Evolutionary conservation across 176 grass and related monocot species (phyloP), one percentile per base, ranked within the genome.

Genomic region (Miscanthus lutarioriparius): DNA sequence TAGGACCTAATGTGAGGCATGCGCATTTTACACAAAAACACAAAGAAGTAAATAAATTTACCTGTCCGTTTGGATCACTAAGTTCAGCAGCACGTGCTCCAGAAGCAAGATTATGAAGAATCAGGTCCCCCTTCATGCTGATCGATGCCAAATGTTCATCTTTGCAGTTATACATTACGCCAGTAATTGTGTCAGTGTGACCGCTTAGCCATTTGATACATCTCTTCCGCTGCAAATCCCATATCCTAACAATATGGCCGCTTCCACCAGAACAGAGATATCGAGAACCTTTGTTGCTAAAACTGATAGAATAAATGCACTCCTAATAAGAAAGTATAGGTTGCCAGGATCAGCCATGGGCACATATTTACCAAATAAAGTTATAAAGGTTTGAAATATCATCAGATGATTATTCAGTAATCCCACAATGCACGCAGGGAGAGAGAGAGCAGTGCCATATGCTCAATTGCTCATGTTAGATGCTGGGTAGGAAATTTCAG

Each of bases 91-190:
- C 88, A 72, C 93, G 89, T 77, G 93, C 93, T 77, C 96, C 96
- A 64, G 96, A 99, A 84, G 93, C 88, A 90, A 99, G 96, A 87
- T 99, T 96, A 44, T 99, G 96, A 87, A 99, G 96, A 92, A 99
- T 99, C 54, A 99, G 93, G 80, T 99, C 96, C 38, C 96, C 96
- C 59, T 90, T 94, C 81, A 95, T 80, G 72, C 89, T 99, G 72
- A 99, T 94, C 9, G 96, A 99, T 90, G 96, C 96, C 80, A 99
- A 81, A 86, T 99, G 93, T 76, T 99, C 96, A 83, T 99, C 96
- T 77, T 95, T 92, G 81, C 87, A 96, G 76, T 99, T 99, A 84
- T 99, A 99, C 91, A 96, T 92, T 64, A 99, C 96, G 17, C 96
- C 93, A 41, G 93, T 99, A 74, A 99, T 96, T 22, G 89, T 92